Evolutionary conservation across 75 land plant genomes (phyloP), one percentile per base, ranked within the genome.

Genomic region (Selaginella tamariscina): DNA sequence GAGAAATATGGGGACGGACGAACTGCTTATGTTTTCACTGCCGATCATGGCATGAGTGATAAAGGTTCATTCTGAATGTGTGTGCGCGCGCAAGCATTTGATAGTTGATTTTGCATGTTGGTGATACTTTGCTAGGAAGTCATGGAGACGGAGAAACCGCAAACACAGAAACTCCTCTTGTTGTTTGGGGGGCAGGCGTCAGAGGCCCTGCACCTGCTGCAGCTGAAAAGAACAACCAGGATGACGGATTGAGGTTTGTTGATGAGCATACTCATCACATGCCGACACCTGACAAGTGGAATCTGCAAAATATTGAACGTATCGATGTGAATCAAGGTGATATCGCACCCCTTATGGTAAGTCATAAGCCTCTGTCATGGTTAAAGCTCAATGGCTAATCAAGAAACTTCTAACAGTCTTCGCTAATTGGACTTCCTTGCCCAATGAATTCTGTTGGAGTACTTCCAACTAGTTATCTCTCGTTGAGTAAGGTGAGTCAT

Each of bases 41-140:
- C 97, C 70, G 97, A 92, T 75, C 97, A 92, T 79, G 97, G 97
- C 64, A 92, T 92, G 97, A 86, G 90, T 74, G 93, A 92, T 79
- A 92, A 89, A 89, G 97, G 97, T 92, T 31, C n/a, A 80, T 74
- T 11, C 32, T 28, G 49, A 5, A 5, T 5, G 15, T 39, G 49
- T 15, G 5, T 39, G 5, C 32, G 18, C 15, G 49, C 49, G 11
- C n/a, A n/a, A n/a, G n/a, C 15, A 39, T 39, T 39, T 15, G 15
- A 39, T 39, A 39, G n/a, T 15, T 39, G 49, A 39, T 15, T 39
- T 39, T 39, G 5, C 49, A n/a, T 28, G 21, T 29, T 27, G 28
- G 1, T 66, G 70, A 32, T 33, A 13, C 62, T 59, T 9, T 32
- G 56, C 29, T 44, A 91, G 97, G 97, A 56, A 92, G 97, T 75